A percentile compares a stretch with the other conserved stretches of the same genome.
Conservation (phyloP, 305 asterid genomes). For the Fraxinus baroniana region DNA sequence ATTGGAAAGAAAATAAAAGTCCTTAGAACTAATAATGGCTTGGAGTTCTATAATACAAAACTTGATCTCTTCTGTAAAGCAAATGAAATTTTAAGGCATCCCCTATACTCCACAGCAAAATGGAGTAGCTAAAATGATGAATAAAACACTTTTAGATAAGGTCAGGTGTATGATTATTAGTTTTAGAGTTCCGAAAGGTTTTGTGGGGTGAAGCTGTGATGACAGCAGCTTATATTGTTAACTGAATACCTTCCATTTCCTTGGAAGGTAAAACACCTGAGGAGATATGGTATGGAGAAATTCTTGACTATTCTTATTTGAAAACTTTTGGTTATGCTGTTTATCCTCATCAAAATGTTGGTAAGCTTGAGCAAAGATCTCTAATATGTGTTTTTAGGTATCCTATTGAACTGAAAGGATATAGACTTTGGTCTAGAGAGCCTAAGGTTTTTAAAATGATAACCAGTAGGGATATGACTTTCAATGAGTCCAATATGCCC, state of each 20-base stretch:
- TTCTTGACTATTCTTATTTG: neutral
- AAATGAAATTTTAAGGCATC: too few species aligned
- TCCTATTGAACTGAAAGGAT: neutral
- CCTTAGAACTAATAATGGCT: neutral
- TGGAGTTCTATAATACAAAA: neutral
- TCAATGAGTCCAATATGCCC: neutral
- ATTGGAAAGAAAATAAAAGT: too few species aligned
- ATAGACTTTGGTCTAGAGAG: neutral
- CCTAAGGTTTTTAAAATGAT: neutral
- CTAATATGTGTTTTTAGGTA: neutral
- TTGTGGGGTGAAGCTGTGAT: too few species aligned
- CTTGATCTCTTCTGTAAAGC: neutral
- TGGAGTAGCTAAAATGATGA: too few species aligned
- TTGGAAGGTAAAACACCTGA: neutral
- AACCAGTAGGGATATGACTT: neutral
- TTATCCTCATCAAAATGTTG: neutral
- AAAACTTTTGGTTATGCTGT: neutral
- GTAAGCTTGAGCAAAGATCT: neutral
- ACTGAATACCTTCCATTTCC: neutral
- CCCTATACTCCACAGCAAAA: neutral
- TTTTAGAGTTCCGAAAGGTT: too few species aligned
- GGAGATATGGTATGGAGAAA: neutral
- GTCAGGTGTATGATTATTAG: neutral
- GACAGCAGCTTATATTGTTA: neutral
- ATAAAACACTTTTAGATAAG: too few species aligned